These are phyloP conservation scores for Microdochium bolleyi DNA, from an alignment of 2,329 filamentous ascomycete species.

Conservation along the genomic window DNA sequence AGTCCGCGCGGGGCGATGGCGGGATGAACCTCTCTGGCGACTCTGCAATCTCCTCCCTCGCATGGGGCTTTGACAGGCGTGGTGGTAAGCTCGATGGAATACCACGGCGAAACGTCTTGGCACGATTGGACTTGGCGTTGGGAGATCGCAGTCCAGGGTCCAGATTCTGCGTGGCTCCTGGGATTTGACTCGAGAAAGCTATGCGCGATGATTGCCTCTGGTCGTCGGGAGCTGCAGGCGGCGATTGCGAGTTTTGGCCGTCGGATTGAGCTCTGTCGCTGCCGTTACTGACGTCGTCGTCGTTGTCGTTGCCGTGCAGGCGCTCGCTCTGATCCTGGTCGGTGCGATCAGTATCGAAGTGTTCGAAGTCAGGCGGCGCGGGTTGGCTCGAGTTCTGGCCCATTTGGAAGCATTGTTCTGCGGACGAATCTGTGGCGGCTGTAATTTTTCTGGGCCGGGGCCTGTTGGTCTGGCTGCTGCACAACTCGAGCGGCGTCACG, in stretches of 20 bases:
- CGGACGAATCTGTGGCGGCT: not conserved
- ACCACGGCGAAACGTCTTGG: not conserved
- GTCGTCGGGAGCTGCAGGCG: not conserved
- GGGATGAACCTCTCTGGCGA: not conserved
- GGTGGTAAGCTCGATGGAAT: not conserved
- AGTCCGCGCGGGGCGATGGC: not conserved
- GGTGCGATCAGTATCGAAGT: not conserved
- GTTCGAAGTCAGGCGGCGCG: not conserved
- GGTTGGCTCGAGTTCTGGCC: not conserved
- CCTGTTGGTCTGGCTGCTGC: not conserved
- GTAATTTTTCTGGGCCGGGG: not conserved
- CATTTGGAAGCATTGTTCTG: not conserved
- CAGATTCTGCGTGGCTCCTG: not conserved
- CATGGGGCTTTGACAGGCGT: not conserved
- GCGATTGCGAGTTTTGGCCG: not conserved
- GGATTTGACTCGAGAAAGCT: not conserved
- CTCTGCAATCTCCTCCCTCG: not conserved
- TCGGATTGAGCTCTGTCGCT: too few species aligned
- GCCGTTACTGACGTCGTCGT: not conserved
- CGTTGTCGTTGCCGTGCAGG: not conserved
- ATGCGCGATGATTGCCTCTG: not conserved
- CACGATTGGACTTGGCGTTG: not conserved
- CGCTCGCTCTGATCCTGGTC: not conserved
- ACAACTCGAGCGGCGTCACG: not conserved
- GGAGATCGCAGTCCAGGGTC: not conserved